Evolutionary conservation across 2,329 filamentous ascomycete species (phyloP).

Genomic region (Pseudogymnoascus sp.): DNA sequence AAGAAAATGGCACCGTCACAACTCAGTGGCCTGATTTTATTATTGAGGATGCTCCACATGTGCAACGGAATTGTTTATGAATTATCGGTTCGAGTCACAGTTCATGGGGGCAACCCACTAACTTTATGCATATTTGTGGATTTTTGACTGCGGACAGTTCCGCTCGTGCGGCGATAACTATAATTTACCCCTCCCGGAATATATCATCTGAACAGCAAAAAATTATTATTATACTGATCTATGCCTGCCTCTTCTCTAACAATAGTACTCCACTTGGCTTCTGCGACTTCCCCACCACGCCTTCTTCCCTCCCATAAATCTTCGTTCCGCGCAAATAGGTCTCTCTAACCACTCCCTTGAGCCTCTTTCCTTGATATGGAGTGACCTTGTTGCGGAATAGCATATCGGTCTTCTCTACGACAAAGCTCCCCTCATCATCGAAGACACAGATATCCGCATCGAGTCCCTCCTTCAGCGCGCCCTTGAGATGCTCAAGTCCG

Average conservation of each 20-base stretch:
- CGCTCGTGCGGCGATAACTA: not conserved
- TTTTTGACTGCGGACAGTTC: not conserved
- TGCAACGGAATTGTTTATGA: not conserved
- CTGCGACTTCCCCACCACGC: conserved; percentile 42
- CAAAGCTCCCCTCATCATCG: conserved; percentile 74
- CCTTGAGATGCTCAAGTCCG: conserved; percentile 73
- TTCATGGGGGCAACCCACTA: not conserved
- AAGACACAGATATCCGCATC: conserved; percentile 92
- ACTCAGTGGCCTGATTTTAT: not conserved
- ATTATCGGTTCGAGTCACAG: not conserved
- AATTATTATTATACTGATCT: not conserved
- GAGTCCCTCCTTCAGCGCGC: conserved; percentile 70
- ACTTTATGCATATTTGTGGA: not conserved
- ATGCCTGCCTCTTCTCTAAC: conserved; percentile 35
- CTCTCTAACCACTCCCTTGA: conserved; percentile 42
- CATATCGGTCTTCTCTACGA: conserved; percentile 71
- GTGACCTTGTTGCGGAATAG: conserved; percentile 46
- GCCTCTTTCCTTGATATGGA: conserved; percentile 51
- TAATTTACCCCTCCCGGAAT: not conserved
- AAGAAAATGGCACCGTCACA: not conserved
- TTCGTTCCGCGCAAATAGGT: conserved; percentile 28
- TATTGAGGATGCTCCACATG: not conserved
- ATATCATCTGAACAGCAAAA: not conserved
- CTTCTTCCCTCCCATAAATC: conserved; percentile 24
- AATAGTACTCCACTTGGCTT: conserved; percentile 42